Evolutionary conservation across 2,329 filamentous ascomycete species (phyloP).

Genomic region (Fusarium sp.): DNA sequence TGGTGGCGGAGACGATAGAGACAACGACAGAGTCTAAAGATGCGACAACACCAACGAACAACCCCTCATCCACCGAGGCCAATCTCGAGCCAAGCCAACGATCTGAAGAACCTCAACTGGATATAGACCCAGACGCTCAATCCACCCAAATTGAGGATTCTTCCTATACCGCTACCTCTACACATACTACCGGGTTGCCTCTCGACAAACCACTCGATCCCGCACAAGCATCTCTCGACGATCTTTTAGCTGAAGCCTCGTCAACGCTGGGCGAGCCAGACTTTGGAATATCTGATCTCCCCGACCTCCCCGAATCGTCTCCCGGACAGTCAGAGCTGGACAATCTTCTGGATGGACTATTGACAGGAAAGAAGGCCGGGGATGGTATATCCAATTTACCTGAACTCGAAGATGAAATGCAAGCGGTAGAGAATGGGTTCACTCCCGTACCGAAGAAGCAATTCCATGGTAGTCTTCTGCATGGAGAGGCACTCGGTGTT

Average conservation of each 20-base stretch:
- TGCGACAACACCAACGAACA: not conserved
- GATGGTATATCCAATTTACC: slow-evolving; percentile 5
- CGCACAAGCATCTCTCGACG: slow-evolving; percentile 1
- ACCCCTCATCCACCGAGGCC: slow-evolving; percentile 3
- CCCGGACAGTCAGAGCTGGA: not conserved
- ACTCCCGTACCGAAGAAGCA: slow-evolving; percentile 1
- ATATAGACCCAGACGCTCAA: not conserved
- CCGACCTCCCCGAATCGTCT: slow-evolving; percentile 1
- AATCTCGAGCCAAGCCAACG: not conserved
- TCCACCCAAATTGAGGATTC: not conserved
- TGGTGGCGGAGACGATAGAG: not conserved
- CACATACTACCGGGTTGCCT: not conserved
- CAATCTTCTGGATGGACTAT: not conserved
- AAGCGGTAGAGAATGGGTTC: not conserved
- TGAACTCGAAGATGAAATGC: slow-evolving; percentile 13
- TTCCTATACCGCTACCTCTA: not conserved
- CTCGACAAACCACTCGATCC: not conserved
- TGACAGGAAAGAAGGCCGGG: not conserved
- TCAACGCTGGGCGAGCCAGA: not conserved
- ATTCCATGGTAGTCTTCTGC: slow-evolving; percentile 48
- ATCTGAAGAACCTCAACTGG: slow-evolving; percentile 4
- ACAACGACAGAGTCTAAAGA: slow-evolving; percentile 3
- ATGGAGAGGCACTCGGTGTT: slow-evolving; percentile 50
- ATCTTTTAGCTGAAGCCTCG: not conserved
- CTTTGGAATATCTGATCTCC: not conserved